Base-by-base conservation (phyloP, 2,329 filamentous ascomycete genomes). In the Pseudogymnoascus sp. region DNA sequence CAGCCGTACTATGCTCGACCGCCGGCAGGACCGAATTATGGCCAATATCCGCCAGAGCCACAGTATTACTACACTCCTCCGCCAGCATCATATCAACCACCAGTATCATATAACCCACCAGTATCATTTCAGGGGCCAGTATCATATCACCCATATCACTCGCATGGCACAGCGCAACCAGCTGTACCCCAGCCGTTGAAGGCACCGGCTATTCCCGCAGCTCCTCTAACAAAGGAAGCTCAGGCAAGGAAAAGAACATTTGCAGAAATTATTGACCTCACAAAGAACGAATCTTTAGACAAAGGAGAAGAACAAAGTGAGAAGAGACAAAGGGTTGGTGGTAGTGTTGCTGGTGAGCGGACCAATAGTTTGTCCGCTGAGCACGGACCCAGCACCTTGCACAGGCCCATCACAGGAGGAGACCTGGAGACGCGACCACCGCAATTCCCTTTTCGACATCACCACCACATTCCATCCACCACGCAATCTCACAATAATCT, bases 231-330 rank as follows among this genome's bases (percentile, higher is more conserved):
- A 60, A 60, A 62, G 62, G 57, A 58, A 24, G 24, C 36, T n/a
- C 33, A 33, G 21, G 60, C 60, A 24, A 62, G 57, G 24, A 63
- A 63, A 54, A 41, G 62, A 21, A 59, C 54, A 3, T 60, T 62
- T 60, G 33, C 41, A 15, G 60, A 63, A 35, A 62, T 63, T 21
- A 63, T 63, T 57, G 61, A 62, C 29, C 57, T 63, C 11, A 63
- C 60, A 35, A 61, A 39, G n/a, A 26, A 33, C 26, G 59, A 60
- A 50, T 60, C 59, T 29, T 50, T 10, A 5, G 59, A 60, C 9
- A 26, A 50, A 60, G 40, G 36, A 6, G 59, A 60, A 8, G n/a
- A 26, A n/a, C 26, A 21, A 3, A 35, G 13, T 50, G 39, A 60
- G 24, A 60, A 60, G 40, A 57, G 41, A 29, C 41, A 50, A 13